A percentile compares a stretch with the other conserved stretches of the same genome.
These are phyloP conservation scores for Neurospora sp. DNA, from an alignment of 495 filamentous ascomycete genomes.

Conservation along the genomic window DNA sequence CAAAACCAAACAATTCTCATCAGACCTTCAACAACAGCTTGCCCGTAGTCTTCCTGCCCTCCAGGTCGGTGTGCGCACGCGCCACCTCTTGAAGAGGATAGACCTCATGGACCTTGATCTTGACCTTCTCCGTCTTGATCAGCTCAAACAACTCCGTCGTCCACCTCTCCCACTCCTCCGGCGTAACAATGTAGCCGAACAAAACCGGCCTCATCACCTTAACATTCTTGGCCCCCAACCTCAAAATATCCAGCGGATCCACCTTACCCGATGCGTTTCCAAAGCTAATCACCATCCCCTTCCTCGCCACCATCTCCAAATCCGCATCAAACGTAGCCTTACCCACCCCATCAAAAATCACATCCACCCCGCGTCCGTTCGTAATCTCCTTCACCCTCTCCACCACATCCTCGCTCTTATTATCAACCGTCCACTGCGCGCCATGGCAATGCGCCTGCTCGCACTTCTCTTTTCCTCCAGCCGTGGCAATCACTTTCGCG, in stretches of 20 bases:
- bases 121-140: slow-evolving; percentile 56
- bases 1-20: background rate
- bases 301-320: slow-evolving; percentile 65
- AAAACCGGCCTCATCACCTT: slow-evolving; percentile 68
- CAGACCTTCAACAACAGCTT: slow-evolving; percentile 52
- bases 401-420: slow-evolving; percentile 55
- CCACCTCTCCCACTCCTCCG: slow-evolving; percentile 68
- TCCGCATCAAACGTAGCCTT: slow-evolving; percentile 78
- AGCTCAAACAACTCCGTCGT: slow-evolving; percentile 62
- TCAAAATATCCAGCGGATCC: slow-evolving; percentile 57
- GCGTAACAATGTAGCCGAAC: slow-evolving; percentile 61
- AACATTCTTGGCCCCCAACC: slow-evolving; percentile 66
- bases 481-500: slow-evolving; percentile 76
- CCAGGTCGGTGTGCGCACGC: slow-evolving; percentile 70
- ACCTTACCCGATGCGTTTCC: slow-evolving; percentile 81
- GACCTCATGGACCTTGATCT: slow-evolving; percentile 64
- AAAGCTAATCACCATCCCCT: slow-evolving; percentile 77
- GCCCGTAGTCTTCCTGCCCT: slow-evolving; percentile 73
- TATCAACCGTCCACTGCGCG: slow-evolving; percentile 65
- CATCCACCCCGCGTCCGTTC: slow-evolving; percentile 56
- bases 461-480: slow-evolving; percentile 62
- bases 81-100: slow-evolving; percentile 73
- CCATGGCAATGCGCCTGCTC: slow-evolving; percentile 56
- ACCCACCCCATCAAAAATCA: slow-evolving; percentile 85
- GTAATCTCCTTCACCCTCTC: slow-evolving; percentile 60